These are phyloP conservation scores for Triticum urartu DNA, from an alignment of 176 grass and related monocot species.

Conservation along the genomic window DNA sequence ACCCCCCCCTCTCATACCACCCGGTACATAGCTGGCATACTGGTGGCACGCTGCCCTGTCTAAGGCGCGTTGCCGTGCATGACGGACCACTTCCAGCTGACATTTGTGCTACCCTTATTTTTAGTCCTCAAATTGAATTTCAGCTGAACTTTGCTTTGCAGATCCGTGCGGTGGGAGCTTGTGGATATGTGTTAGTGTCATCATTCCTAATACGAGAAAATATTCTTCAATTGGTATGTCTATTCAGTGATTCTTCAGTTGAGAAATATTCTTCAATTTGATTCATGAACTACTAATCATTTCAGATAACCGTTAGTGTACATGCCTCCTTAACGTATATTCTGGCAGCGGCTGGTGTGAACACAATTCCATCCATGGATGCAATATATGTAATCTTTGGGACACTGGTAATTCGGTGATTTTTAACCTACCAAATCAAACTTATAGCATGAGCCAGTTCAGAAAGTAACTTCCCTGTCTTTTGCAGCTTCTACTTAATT, in stretches of 20 bases:
- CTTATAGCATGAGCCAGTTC: not conserved
- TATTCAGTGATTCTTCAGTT: not conserved
- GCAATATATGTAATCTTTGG: slow-evolving; percentile 85
- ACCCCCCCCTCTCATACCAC: too few relatives aligned
- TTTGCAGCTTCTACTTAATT: slow-evolving; percentile 82
- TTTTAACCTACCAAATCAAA: slow-evolving; percentile 10
- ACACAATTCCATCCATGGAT: slow-evolving; percentile 76
- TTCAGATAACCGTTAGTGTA: slow-evolving; percentile 93
- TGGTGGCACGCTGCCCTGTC: too few relatives aligned
- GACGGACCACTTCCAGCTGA: not conserved
- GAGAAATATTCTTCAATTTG: slow-evolving; percentile 79
- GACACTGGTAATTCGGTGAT: slow-evolving; percentile 85
- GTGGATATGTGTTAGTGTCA: slow-evolving; percentile 83
- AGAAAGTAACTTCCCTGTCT: slow-evolving; percentile 4
- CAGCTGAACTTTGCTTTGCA: slow-evolving; percentile 34
- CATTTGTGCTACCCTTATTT: slow-evolving; percentile 1
- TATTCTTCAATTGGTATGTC: slow-evolving; percentile 86
- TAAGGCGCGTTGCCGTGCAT: too few relatives aligned
- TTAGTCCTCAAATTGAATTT: slow-evolving; percentile 24
- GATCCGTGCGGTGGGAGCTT: slow-evolving; percentile 69
- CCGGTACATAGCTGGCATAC: too few relatives aligned
- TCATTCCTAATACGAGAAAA: slow-evolving; percentile 94
- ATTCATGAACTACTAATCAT: slow-evolving; percentile 17
- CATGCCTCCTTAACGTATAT: slow-evolving; percentile 83
- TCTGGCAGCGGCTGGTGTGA: slow-evolving; percentile 64